Evolutionary conservation across 2,329 filamentous ascomycete species (phyloP).

Genomic region (Xylariales sp.): DNA sequence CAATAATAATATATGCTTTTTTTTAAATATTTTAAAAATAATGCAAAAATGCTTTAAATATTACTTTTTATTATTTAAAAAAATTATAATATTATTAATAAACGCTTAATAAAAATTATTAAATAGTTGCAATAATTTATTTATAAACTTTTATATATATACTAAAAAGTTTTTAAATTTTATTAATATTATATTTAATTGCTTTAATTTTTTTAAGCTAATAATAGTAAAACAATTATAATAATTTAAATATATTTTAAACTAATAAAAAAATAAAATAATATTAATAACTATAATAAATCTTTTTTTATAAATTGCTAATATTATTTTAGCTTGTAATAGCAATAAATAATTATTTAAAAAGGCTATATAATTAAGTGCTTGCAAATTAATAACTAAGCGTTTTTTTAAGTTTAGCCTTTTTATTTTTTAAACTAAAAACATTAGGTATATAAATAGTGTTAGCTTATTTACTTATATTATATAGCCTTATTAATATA

Average conservation of each 20-base stretch:
- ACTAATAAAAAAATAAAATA: no score
- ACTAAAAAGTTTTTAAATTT: no score
- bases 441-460: not conserved
- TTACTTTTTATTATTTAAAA: not conserved
- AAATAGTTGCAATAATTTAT: not conserved
- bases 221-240: no score
- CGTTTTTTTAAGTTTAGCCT: not conserved
- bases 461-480: not conserved
- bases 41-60: not conserved
- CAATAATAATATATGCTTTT: no score
- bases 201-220: no score
- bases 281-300: no score
- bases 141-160: not conserved
- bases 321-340: not conserved
- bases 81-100: conserved; percentile 2
- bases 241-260: no score
- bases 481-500: not conserved
- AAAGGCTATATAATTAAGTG: not conserved
- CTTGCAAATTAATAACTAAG: not conserved
- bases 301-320: not conserved
- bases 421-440: not conserved
- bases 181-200: no score
- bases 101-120: not conserved
- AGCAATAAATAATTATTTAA: not conserved
- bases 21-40: not conserved